Conservation (phyloP, 352 stramenopile species). For the Thraustochytrium striatum region DNA sequence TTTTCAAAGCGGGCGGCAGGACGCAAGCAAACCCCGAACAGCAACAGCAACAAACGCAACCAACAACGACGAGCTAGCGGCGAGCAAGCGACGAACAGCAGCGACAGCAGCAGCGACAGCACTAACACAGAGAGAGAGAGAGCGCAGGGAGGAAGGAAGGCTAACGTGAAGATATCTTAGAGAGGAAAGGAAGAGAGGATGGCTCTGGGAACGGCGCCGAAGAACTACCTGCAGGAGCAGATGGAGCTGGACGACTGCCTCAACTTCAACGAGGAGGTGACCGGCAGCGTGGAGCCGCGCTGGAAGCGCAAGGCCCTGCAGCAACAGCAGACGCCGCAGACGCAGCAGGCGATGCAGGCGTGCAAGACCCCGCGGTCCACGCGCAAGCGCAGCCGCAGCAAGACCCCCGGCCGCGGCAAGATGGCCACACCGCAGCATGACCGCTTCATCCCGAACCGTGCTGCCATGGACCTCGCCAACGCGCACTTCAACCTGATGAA, state of each 20-base stretch:
- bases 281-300: conserved; percentile 54
- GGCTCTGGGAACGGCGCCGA: background rate
- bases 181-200: conserved; percentile 26
- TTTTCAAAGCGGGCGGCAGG: too few relatives aligned
- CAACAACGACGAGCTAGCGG: too few relatives aligned
- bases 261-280: conserved; percentile 54
- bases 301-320: conserved; percentile 61
- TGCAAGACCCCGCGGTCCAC: conserved; percentile 11
- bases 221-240: conserved; percentile 42
- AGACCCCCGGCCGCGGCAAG: conserved; percentile 3
- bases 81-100: too few relatives aligned
- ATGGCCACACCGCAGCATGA: conserved; percentile 55
- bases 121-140: too few relatives aligned
- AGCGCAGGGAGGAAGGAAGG: too few relatives aligned
- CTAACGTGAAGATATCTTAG: too few relatives aligned
- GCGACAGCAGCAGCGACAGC: too few relatives aligned
- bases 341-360: background rate
- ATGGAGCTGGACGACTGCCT: conserved; percentile 52
- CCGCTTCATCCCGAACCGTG: conserved; percentile 77
- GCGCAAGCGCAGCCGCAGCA: background rate
- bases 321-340: background rate
- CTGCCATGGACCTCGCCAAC: conserved; percentile 54
- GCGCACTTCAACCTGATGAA: conserved; percentile 46
- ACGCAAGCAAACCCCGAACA: too few relatives aligned
- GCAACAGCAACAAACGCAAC: too few relatives aligned